Base-by-base conservation (phyloP, 371 early-diverging fungal species). In the Chytridiales sp. region DNA sequence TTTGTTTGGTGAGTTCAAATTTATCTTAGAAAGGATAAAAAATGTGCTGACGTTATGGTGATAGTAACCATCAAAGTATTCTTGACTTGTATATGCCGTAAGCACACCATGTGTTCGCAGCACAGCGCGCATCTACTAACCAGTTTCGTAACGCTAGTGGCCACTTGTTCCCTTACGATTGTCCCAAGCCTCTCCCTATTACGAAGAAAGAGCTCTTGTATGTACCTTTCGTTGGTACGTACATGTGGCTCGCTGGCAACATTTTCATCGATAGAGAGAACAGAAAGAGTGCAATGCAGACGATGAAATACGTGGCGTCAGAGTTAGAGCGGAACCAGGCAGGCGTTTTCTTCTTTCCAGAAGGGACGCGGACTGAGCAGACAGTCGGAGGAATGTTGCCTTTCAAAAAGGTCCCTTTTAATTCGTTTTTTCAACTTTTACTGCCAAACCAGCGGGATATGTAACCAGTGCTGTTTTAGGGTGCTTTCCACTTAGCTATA, bases 261-360 rank as follows among this genome's bases (percentile, higher is more conserved):
- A 84, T 94, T 62, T 94, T 96, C 59, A 85, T 95, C 64, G 87
- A 92, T 70, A 90, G 96, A 85, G 87, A 85, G 60, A 93, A 93
- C 76, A 82, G 82, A 63, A 76, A 80, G 46, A 86, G 78, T 62
- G 91, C 93, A 22, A 79, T 90, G 36, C 85, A 87, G 44, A 84
- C 90, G 61, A 89, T 93, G 64, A 75, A 75, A 11, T 74, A 84
- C 46, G 94, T 94, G 4, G 89, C 88, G 30, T 70, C 77, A 0
- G 81, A 81, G 66, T 84, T 96, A 67, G 85, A 84, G 54, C 76
- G 80, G 56, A 84, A 90, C n/a, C 68, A 90, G 82, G 78, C 80
- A 34, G 85, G 87, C 41, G 87, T 95, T 32, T 92, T 86, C 81
- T 80, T 95, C 51, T 95, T 87, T 78, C 94, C 96, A 30, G 97